Percentiles rank a stretch among this genome's conserved stretches.
Conservation (phyloP, 225 moss, liverwort and hornwort genomes). For the Physcomitrium patens region DNA sequence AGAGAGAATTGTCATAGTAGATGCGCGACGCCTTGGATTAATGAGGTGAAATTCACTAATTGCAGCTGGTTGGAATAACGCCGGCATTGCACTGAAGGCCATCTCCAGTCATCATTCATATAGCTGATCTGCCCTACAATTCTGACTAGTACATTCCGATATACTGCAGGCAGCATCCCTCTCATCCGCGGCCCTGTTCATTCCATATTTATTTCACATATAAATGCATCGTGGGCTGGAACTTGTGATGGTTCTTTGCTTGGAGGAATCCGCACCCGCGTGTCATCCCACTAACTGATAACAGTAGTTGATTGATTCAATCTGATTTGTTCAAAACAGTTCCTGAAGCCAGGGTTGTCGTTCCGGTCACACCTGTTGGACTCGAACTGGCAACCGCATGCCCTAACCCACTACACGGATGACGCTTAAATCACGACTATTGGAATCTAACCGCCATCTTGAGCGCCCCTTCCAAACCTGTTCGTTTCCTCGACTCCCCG, state of each 20-base stretch:
- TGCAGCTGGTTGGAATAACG: constrained; percentile 22
- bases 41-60: no score
- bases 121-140: constrained; percentile 39
- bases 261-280: background rate
- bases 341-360: background rate
- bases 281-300: constrained; percentile 21
- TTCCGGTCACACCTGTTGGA: constrained; percentile 41
- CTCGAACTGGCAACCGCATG: constrained; percentile 25
- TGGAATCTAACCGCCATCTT: constrained; percentile 41
- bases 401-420: background rate
- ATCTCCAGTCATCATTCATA: constrained; percentile 19
- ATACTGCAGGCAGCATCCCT: constrained; percentile 14
- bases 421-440: constrained; percentile 35
- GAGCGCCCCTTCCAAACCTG: constrained; percentile 19
- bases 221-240: background rate
- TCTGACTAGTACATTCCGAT: constrained; percentile 36
- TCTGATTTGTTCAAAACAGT: background rate
- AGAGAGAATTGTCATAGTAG: constrained; percentile 1
- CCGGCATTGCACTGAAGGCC: constrained; percentile 24
- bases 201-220: no score
- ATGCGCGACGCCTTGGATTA: no score
- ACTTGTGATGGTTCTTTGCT: constrained; percentile 20
- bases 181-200: background rate
- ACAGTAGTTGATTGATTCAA: background rate
- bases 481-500: background rate